Evolutionary conservation across 495 filamentous ascomycete genomes (phyloP), one percentile per base, ranked within the genome.

Genomic region (Aspergillus sclerotioniger): DNA sequence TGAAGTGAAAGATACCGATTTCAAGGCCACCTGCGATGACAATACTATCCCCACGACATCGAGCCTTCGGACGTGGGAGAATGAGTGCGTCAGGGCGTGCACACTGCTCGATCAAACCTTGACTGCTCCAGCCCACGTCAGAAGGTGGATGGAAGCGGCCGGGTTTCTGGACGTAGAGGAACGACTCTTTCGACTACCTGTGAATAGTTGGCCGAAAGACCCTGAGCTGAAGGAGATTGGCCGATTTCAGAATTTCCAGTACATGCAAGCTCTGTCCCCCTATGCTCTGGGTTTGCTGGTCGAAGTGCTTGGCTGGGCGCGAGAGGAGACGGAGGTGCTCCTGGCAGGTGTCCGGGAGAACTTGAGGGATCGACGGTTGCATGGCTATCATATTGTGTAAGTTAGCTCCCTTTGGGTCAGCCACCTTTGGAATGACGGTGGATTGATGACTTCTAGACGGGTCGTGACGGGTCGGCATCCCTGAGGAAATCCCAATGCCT

Each of bases 301-400:
- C 5, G 75, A 75, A 12, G 77, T 82, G 0, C 69, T 84, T 9
- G 80, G 80, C 1, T 84, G 84, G 80, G 75, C 70, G 0, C 71
- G 77, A 28, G 77, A 81, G n/a, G 76, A 88, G 56, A 76, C 81
- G 21, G 76, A 84, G 60, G 70, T 80, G n/a, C 74, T 87, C 55
- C 69, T 84, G 8, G 74, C 71, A 28, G 71, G 81, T 6, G 76
- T 85, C 3, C 75, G 81, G 17, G 77, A 74, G 33, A 82, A 82
- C 39, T 52, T 87, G 55, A 71, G 75, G n/a, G 54, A 63, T 41
- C 57, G 44, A 8, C 35, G 29, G 7, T 25, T 60, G 46, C 62
- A 64, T 49, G 55, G 54, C 1, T 64, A 57, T 35, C 33, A 35
- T 35, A 35, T 35, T 35, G 33, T 13, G 33, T 35, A 35, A 35